Base-by-base conservation (phyloP, 148 eudicot species). In the Dysphania ambrosioides region DNA sequence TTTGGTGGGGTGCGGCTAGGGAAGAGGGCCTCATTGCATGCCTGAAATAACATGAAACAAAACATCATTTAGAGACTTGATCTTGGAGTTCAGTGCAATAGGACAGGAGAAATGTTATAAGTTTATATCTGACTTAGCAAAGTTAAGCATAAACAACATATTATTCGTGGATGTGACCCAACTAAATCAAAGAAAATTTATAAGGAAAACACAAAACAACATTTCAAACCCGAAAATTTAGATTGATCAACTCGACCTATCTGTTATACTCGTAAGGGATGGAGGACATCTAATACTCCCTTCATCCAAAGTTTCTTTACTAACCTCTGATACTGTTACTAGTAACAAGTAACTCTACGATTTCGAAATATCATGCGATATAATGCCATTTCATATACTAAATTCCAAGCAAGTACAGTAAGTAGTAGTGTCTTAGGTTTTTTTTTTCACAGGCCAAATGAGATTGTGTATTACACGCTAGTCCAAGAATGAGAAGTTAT, bases 1-100 rank as follows among this genome's bases (percentile, higher is more conserved):
- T 92, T 96, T 53, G 97, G 94, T 12, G 99, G 99, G 24, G 92
- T 89, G 8, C 94, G 90, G 79, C 90, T 90, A 11, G 97, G 97
- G 68, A 89, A 91, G 72, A 82, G 89, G 3, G 90, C 97, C 80
- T 96, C 97, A 16, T 76, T 86, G 62, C 95, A 90, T 31, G 91
- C 96, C 99, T 93, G 85, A 8, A 61, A 1, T 62, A 29, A 10
- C 63, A 35, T 15, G 19, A 68, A 65, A 71, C 5, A 30, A 21
- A 24, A 29, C 3, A 38, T 11, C 44, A 64, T 73, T 30, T 49
- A 49, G 5, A 6, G 6, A 29, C 11, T 68, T 31, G 27, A 47
- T 26, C 35, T 29, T 29, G 18, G 64, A 60, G 60, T 2, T 60
- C 9, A 15, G 31, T 31, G 44, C 35, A 35, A 35, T 19, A 13